phyloP scores from a whole-genome alignment of 139 green algal genomes.

The Chlamydomonas sphaeroides region DNA sequence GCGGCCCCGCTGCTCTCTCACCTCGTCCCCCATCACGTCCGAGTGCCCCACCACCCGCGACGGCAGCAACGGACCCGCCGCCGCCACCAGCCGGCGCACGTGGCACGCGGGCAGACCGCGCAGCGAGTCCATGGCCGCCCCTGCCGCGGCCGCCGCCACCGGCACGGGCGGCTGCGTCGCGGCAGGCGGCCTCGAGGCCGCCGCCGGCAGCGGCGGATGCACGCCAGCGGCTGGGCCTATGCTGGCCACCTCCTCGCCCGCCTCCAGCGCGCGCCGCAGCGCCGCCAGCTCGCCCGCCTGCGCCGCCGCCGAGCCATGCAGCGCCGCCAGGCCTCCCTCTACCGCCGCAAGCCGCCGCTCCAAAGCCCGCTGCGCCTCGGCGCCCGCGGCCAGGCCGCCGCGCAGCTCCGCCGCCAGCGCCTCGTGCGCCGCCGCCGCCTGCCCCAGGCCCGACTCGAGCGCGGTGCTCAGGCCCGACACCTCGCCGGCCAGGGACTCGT shows the following conservation, averaged over 20 bases:
- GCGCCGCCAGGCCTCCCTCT: neutral
- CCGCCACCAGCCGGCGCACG: neutral
- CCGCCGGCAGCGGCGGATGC: too few species aligned
- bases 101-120: constrained; percentile 15
- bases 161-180: too few species aligned
- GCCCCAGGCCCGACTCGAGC: too few species aligned
- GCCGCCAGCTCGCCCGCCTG: neutral
- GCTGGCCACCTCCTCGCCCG: neutral
- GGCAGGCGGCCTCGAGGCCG: neutral
- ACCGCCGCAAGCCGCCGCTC: too few species aligned
- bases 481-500: too few species aligned
- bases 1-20: too few species aligned
- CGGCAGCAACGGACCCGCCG: constrained; percentile 22
- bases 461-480: too few species aligned
- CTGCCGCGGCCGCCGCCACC: too few species aligned
- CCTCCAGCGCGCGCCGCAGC: neutral
- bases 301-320: neutral
- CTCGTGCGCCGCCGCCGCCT: too few species aligned
- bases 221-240: too few species aligned
- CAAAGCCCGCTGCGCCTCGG: too few species aligned
- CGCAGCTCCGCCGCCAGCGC: too few species aligned
- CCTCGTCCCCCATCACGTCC: constrained; percentile 2
- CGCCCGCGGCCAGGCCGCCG: neutral
- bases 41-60: constrained; percentile 9
- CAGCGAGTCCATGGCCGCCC: neutral